These are phyloP conservation scores for Fusarium mundagurra DNA, from an alignment of 2,329 filamentous ascomycete genomes.

Conservation along the genomic window DNA sequence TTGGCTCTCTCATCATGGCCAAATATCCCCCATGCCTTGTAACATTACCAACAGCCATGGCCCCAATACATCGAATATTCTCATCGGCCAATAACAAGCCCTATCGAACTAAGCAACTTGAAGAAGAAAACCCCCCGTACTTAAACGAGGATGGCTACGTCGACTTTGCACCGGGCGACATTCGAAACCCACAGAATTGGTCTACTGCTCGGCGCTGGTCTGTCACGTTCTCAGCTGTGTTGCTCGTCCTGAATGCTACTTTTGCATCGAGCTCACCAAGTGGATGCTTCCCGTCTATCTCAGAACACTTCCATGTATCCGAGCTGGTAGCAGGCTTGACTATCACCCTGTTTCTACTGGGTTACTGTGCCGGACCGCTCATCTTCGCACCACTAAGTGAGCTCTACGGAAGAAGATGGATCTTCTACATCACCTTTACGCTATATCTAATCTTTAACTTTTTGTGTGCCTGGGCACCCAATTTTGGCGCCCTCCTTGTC, in stretches of 20 bases:
- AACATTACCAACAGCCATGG: slow-evolving; percentile 2
- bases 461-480: slow-evolving; percentile 76
- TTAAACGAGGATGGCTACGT: slow-evolving; percentile 20
- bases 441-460: slow-evolving; percentile 79
- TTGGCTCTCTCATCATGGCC: neutral
- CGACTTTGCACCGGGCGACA: slow-evolving; percentile 9
- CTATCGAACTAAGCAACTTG: slow-evolving; percentile 15
- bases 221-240: slow-evolving; percentile 12
- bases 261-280: slow-evolving; percentile 25
- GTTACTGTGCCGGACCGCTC: slow-evolving; percentile 73
- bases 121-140: slow-evolving; percentile 16
- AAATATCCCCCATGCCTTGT: neutral
- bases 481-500: slow-evolving; percentile 77
- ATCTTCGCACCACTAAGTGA: slow-evolving; percentile 79
- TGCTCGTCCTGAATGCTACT: slow-evolving; percentile 23
- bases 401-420: slow-evolving; percentile 72
- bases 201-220: neutral
- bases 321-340: slow-evolving; percentile 20
- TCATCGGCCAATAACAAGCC: slow-evolving; percentile 22
- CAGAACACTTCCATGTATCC: slow-evolving; percentile 20
- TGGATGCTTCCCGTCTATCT: slow-evolving; percentile 18
- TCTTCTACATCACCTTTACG: slow-evolving; percentile 64
- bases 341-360: slow-evolving; percentile 34
- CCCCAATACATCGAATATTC: slow-evolving; percentile 22
- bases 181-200: slow-evolving; percentile 20